Base-by-base conservation (phyloP, 148 eudicot genomes). In the Camellia lanceoleosa region DNA sequence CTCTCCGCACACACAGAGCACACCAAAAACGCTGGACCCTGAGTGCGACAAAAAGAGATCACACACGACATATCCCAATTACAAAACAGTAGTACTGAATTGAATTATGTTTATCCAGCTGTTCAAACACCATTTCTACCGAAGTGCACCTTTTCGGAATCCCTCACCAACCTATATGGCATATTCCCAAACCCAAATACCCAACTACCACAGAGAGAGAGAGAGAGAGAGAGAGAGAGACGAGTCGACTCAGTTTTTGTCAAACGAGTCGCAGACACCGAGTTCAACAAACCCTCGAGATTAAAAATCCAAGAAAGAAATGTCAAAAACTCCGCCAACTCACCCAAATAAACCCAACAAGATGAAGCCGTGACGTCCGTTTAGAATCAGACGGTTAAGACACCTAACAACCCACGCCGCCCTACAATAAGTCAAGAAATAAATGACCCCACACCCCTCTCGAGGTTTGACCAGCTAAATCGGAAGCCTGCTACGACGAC, bases 361-460 rank as follows among this genome's bases (percentile, higher is more conserved):
- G 74, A 78, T 55, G 78, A 47, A 54, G 56, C 68, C 15, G 72
- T 81, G 79, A 55, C 79, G 83, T 75, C 71, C 68, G 65, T 30
- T n/a, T 3, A 13, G 52, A 41, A 58, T 56, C 61, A 2, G 75
- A 66, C 80, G 79, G 74, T 60, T 49, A 63, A 46, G 62, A 75
- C 46, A 16, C 20, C 5, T 4, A 7, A 4, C 6, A 61, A 23
- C 75, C 67, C 79, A 76, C 65, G 83, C 75, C 75, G 75, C 74
- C 79, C 42, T 13, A 49, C 46, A 19, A 47, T 14, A 20, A 58
- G 42, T 16, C 9, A 7, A 3, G 62, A 19, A 44, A 44, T 76
- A 16, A 62, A 30, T 59, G 66, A 63, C 4, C 44, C 8, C 77
- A 49, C 67, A 67, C 51, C 3, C 11, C 19, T 30, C 47, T 59